Base-by-base conservation (phyloP, 805 yeast species). In the Saccharomycopsis amapae region DNA sequence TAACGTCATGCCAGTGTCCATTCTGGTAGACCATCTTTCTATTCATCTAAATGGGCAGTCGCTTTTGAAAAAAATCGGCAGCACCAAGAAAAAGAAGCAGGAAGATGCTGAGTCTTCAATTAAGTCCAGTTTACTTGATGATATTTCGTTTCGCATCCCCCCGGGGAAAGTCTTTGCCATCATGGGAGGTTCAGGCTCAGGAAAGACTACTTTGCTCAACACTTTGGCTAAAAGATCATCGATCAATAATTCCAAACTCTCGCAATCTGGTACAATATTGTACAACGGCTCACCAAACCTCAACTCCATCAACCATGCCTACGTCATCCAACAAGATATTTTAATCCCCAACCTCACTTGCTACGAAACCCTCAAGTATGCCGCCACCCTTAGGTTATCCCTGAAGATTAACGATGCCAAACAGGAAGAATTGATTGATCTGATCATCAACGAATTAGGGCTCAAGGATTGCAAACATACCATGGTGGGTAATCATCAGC, bases 121-220 rank as follows among this genome's bases (percentile, higher is more conserved):
- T 6, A 35, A 35, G 39, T 10, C 19, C 6, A 35, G 6, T 6
- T 40, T 46, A 23, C 42, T 40, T n/a, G 43, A 40, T 20, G 30
- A 30, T 23, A 66, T 85, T 39, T 75, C 84, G 2, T 70, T 84
- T 49, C 78, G 76, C 42, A 66, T 84, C 9, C 73, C 76, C 0
- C 60, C 74, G 12, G 84, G 85, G 15, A 67, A 81, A 7, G 62
- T 87, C 32, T 70, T 86, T 62, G 94, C 94, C 4, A 82, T 86
- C 7, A 73, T 87, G 66, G 96, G 95, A 2, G 90, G 95, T 0
- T 81, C 89, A 0, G 95, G 95, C 0, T 78, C 87, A 2, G 95
- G 95, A 3, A 86, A 87, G 57, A 86, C 95, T 0, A 84, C 95
- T 0, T 59, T 86, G 37, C 64, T 86, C 19, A 86, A 86, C 57